Evolutionary conservation across 1,284 basidiomycete species (phyloP), one percentile per base, ranked within the genome.

Genomic region (Blastosporella zonata): DNA sequence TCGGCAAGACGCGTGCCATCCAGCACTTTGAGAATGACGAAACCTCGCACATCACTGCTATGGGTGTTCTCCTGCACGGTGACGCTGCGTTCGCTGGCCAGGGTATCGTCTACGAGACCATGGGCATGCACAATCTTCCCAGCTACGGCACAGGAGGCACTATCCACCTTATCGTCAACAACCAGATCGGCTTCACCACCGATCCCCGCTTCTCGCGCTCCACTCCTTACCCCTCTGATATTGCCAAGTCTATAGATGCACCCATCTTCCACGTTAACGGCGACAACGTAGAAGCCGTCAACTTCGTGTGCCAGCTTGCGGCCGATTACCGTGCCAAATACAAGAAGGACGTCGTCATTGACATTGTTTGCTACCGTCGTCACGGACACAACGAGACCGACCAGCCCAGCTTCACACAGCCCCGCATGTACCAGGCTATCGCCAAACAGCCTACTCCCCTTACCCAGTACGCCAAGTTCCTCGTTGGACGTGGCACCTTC

Each of bases 191-290:
- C 58, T 99, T 99, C 78, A 99, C 97, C 53, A 99, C 97, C 49
- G 96, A 98, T 68, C 97, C 97, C 42, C 87, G 95, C 55, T 98
- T 98, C 74, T 75, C 95, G 45, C 95, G 96, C 54, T 99, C 96
- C 12, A 99, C 97, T 2, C 92, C 97, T 34, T 99, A 99, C 74
- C 90, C 90, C n/a, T 97, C 96, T 47, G 97, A 99, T 67, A 92
- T 99, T 61, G 97, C 97, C 61, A 99, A 99, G 72, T 86, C 93
- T 41, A 98, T 98, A 63, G 97, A 99, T 64, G 84, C 97, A 0
- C 97, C 97, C 53, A 98, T 99, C 72, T 97, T 99, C 87, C 97
- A 99, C 72, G 97, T 99, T 64, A 99, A 99, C 66, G 97, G 95
- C 47, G 97, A 99, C 77, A 96, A 98, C 61, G 90, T 89, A 58